Percentiles rank a stretch among this genome's conserved stretches.
Evolutionary conservation across 2,329 filamentous ascomycete genomes (phyloP).

Genomic region (Cercospora nicotianae): DNA sequence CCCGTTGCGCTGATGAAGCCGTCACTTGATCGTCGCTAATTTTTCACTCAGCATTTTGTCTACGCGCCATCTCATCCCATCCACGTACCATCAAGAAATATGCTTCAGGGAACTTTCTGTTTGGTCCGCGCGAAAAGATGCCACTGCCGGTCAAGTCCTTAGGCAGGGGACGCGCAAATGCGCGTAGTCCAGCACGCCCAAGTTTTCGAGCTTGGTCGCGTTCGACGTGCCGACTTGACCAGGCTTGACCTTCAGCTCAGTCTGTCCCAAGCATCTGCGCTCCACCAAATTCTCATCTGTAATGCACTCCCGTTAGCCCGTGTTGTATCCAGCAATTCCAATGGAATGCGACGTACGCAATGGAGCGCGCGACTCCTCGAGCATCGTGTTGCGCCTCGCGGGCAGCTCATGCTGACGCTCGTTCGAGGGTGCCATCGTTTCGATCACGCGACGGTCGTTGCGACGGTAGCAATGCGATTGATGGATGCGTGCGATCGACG

Average conservation of each 20-base stretch:
- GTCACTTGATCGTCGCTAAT: slow-evolving; percentile 74
- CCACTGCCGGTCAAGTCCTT: slow-evolving; percentile 84
- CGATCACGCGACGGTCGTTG: background rate
- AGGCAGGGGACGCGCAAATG: slow-evolving; percentile 90
- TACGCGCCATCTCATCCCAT: slow-evolving; percentile 14
- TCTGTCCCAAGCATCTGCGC: slow-evolving; percentile 87
- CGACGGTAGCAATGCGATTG: background rate
- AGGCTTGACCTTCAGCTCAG: slow-evolving; percentile 81
- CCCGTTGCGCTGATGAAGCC: slow-evolving; percentile 83
- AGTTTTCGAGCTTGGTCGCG: slow-evolving; percentile 69
- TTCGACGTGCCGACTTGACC: slow-evolving; percentile 68
- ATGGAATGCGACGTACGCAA: slow-evolving; percentile 54
- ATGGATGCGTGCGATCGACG: slow-evolving; percentile 6
- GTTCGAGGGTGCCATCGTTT: slow-evolving; percentile 9
- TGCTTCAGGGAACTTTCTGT: slow-evolving; percentile 69
- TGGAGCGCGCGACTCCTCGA: slow-evolving; percentile 62
- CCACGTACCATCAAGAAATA: slow-evolving; percentile 80
- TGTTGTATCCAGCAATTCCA: slow-evolving; percentile 2
- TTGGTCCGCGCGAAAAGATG: slow-evolving; percentile 76
- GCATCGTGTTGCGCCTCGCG: slow-evolving; percentile 63
- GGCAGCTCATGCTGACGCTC: slow-evolving; percentile 50
- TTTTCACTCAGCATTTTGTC: background rate
- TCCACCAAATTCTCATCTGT: slow-evolving; percentile 63
- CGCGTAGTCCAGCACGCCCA: slow-evolving; percentile 91
- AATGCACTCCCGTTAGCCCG: slow-evolving; percentile 20